These are phyloP conservation scores for Gymnopilus junonius DNA, from an alignment of 768 basidiomycete genomes.

Conservation along the genomic window DNA sequence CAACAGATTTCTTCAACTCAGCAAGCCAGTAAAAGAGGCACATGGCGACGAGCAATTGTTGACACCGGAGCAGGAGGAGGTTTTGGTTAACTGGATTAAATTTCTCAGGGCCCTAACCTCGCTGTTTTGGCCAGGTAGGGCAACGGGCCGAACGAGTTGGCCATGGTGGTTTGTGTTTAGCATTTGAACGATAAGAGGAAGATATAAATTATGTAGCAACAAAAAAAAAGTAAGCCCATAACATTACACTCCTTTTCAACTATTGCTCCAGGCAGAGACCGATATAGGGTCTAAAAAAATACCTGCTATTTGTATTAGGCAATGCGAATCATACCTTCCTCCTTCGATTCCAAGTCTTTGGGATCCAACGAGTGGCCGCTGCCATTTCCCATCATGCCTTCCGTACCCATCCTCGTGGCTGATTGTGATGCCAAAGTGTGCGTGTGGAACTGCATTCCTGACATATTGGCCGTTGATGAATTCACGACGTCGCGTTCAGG, in stretches of 20 bases:
- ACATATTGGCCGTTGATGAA: background rate
- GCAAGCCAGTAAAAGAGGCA: background rate
- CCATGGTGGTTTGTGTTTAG: no score
- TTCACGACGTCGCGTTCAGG: background rate
- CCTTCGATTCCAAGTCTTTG: background rate
- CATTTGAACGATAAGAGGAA: no score
- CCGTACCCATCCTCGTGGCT: background rate
- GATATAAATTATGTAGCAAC: no score
- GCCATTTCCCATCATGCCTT: background rate
- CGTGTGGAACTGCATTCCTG: background rate
- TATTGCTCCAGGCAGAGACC: background rate
- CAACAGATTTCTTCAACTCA: background rate
- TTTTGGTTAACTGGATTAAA: background rate
- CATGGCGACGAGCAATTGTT: background rate
- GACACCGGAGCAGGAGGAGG: background rate
- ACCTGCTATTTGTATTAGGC: no score
- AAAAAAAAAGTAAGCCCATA: no score
- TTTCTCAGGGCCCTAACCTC: no score
- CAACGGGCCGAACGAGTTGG: no score
- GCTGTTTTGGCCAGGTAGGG: no score
- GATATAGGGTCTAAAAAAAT: no score
- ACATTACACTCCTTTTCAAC: no score
- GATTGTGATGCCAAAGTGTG: background rate
- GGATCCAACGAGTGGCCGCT: background rate
- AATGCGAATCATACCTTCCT: background rate